Percentiles rank a stretch among this genome's conserved stretches.
Conservation (phyloP, 163 green algal species). For the Chloromonas sp. region DNA sequence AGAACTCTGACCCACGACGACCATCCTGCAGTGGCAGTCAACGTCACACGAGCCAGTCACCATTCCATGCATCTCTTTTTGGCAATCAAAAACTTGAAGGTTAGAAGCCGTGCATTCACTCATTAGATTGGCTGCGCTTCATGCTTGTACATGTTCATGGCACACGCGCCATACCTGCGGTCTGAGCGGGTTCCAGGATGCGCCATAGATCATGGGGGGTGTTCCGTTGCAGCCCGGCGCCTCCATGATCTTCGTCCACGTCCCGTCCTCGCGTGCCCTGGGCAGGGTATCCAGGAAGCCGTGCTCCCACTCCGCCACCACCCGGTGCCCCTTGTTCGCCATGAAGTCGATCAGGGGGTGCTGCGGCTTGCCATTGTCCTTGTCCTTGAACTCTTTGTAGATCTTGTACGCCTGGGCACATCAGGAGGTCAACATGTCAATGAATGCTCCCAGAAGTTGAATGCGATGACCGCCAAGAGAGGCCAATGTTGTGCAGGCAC, state of each 20-base stretch:
- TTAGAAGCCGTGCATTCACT: no score
- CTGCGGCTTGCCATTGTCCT: not conserved
- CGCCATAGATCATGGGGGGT: conserved; percentile 39
- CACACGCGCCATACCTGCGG: not conserved
- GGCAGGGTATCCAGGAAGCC: not conserved
- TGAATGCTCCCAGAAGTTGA: no score
- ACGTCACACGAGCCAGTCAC: no score
- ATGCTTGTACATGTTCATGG: no score
- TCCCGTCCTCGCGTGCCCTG: conserved; percentile 1
- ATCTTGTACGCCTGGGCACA: conserved; percentile 18
- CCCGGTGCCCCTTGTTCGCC: not conserved
- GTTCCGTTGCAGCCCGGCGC: conserved; percentile 18
- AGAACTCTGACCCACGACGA: conserved; percentile 37
- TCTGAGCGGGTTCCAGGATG: conserved; percentile 44
- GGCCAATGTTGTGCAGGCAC: no score
- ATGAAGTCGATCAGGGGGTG: conserved; percentile 7
- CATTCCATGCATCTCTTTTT: no score
- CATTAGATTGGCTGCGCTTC: no score
- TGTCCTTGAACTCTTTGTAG: conserved; percentile 42
- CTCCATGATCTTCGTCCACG: conserved; percentile 4
- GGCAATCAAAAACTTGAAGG: no score
- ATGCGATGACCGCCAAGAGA: no score
- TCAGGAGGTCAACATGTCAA: no score
- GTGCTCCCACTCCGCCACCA: conserved; percentile 6
- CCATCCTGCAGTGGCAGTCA: not conserved